phyloP scores from a whole-genome alignment of 192 early-diverging fungal species.

The Globomyces pollinis-pini region DNA sequence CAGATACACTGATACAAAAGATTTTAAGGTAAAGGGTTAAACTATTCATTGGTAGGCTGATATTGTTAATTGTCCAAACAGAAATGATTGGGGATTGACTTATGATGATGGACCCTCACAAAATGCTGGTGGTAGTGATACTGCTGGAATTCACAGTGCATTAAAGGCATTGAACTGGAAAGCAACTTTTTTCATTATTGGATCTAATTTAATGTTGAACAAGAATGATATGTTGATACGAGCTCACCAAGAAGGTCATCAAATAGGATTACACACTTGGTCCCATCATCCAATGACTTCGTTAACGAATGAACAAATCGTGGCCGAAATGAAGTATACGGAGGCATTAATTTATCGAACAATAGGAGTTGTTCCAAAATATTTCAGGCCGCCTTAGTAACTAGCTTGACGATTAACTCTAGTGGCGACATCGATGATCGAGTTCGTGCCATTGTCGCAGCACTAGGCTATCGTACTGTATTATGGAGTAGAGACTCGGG shows the following conservation, averaged over 20 bases:
- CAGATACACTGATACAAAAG: too few species aligned
- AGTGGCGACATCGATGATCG: conserved; percentile 60
- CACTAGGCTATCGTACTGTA: conserved; percentile 41
- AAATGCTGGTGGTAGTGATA: too few species aligned
- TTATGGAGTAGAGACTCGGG: conserved; percentile 36
- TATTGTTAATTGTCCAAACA: neutral
- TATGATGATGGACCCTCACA: conserved; percentile 41
- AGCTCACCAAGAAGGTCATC: conserved; percentile 22
- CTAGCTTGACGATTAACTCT: neutral
- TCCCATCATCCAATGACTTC: conserved; percentile 7
- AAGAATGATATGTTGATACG: conserved; percentile 35
- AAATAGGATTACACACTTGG: neutral
- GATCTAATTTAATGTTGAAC: conserved; percentile 32
- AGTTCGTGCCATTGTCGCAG: conserved; percentile 44
- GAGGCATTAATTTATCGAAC: conserved; percentile 38
- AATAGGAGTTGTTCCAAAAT: conserved; percentile 45
- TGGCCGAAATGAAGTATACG: conserved; percentile 56
- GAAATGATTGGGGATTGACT: conserved; percentile 6
- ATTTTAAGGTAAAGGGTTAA: too few species aligned
- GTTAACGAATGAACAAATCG: conserved; percentile 50
- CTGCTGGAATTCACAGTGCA: conserved; percentile 45
- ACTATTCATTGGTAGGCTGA: too few species aligned
- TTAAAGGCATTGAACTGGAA: conserved; percentile 28
- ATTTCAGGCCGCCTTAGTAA: conserved; percentile 57
- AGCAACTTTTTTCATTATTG: conserved; percentile 64